Percentiles rank a stretch among this genome's conserved stretches.
Evolutionary conservation across 2,329 filamentous ascomycete genomes (phyloP).

Genomic region (Sordariomycetes sp.): DNA sequence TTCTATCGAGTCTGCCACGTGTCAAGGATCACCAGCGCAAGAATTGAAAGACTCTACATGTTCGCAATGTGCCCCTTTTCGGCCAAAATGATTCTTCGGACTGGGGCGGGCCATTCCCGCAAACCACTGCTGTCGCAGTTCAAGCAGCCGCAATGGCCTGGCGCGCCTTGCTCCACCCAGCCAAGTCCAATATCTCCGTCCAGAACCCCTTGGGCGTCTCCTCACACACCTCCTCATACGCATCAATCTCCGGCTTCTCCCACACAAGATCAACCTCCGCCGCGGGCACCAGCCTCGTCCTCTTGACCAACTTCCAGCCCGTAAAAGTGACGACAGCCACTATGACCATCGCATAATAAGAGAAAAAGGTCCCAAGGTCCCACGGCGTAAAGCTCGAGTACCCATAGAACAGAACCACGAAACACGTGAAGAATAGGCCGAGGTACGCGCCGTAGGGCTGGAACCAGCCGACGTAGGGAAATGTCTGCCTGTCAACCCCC

Average conservation of each 20-base stretch:
- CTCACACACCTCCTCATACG: neutral
- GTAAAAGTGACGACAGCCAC: constrained; percentile 41
- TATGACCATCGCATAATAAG: constrained; percentile 47
- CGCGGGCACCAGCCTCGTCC: constrained; percentile 42
- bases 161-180: no score
- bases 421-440: constrained; percentile 26
- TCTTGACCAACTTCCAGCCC: constrained; percentile 53
- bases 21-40: no score
- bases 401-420: constrained; percentile 40
- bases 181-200: neutral
- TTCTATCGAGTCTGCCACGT: no score
- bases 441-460: constrained; percentile 47
- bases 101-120: no score
- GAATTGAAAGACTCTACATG: no score
- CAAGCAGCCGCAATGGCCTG: no score
- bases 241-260: neutral
- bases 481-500: constrained; percentile 28
- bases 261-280: constrained; percentile 43
- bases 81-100: no score
- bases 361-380: constrained; percentile 33
- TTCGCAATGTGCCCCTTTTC: no score
- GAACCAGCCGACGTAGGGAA: constrained; percentile 48
- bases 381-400: constrained; percentile 42
- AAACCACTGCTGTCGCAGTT: no score
- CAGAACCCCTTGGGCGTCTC: neutral